These are phyloP conservation scores for Phytopythium aichiense DNA, from an alignment of 352 stramenopile genomes.

Conservation along the genomic window DNA sequence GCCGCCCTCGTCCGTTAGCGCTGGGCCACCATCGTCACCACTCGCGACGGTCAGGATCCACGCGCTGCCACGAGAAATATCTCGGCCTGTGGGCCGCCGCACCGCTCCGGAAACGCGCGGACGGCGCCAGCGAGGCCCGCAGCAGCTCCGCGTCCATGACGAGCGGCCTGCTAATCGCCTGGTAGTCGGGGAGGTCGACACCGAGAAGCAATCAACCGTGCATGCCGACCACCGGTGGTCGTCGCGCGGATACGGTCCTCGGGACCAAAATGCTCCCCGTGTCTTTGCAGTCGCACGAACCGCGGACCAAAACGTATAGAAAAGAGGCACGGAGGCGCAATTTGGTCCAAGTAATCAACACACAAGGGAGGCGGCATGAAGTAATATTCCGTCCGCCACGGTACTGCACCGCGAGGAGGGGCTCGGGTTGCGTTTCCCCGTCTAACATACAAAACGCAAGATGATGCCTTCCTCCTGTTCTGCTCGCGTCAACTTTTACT, in stretches of 20 bases:
- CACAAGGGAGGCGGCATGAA: no score
- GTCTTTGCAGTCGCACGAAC: no score
- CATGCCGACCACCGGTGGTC: neutral
- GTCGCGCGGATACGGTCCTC: no score
- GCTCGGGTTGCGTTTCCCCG: slow-evolving; percentile 1
- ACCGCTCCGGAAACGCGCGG: slow-evolving; percentile 26
- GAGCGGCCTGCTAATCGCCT: neutral
- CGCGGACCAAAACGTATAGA: no score
- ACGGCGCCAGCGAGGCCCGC: slow-evolving; percentile 8
- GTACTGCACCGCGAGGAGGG: neutral
- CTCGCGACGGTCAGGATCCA: neutral
- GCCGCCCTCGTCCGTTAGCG: slow-evolving; percentile 35
- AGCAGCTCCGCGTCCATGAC: slow-evolving; percentile 6
- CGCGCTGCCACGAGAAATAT: neutral
- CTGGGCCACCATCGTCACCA: slow-evolving; percentile 13
- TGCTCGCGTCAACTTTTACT: slow-evolving; percentile 1
- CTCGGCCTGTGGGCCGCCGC: neutral
- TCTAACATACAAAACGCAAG: slow-evolving; percentile 12
- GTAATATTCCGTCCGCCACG: neutral
- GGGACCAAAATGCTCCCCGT: no score
- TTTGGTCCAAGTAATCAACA: no score
- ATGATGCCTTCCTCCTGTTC: neutral
- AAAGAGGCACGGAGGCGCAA: no score
- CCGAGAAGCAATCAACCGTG: neutral
- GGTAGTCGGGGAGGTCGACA: no score